A percentile compares a stretch with the other conserved stretches of the same genome.
These are phyloP conservation scores for Aspergillus ruber DNA, from an alignment of 2,329 filamentous ascomycete genomes.

Conservation along the genomic window DNA sequence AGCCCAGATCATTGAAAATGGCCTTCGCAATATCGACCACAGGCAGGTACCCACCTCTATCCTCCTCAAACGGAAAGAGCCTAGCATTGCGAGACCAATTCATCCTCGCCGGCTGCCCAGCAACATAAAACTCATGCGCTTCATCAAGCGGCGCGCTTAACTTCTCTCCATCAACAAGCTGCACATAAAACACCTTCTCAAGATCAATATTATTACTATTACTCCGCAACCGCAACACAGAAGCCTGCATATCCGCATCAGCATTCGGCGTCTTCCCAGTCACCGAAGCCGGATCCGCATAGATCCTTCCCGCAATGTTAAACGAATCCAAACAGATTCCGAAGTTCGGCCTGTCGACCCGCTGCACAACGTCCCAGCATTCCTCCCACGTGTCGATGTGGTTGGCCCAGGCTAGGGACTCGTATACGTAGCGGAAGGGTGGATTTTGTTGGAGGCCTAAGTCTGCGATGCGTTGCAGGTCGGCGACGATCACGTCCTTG, in stretches of 20 bases:
- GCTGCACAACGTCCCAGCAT: constrained; percentile 61
- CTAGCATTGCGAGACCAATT: constrained; percentile 72
- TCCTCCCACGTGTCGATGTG: constrained; percentile 64
- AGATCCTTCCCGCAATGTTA: constrained; percentile 67
- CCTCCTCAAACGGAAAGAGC: constrained; percentile 59
- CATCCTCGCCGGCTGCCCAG: constrained; percentile 59
- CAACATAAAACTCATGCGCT: constrained; percentile 54
- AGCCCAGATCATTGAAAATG: constrained; percentile 54
- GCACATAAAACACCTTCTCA: constrained; percentile 69
- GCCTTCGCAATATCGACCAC: constrained; percentile 54
- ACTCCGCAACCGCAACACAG: constrained; percentile 49
- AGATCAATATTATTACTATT: constrained; percentile 32
- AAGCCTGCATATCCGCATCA: constrained; percentile 49
- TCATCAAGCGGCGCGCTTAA: constrained; percentile 51
- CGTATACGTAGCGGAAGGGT: constrained; percentile 63
- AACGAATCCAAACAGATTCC: constrained; percentile 73
- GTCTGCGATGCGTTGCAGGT: constrained; percentile 61
- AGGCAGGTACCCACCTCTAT: constrained; percentile 62
- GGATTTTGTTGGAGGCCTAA: constrained; percentile 54
- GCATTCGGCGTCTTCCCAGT: constrained; percentile 50
- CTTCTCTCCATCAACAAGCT: constrained; percentile 67
- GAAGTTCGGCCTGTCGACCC: constrained; percentile 64
- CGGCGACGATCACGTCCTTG: constrained; percentile 52
- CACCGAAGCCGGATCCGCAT: constrained; percentile 57
- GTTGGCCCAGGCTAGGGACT: constrained; percentile 67